These are phyloP conservation scores for Russula dissimulans DNA, from an alignment of 768 basidiomycete species.

Conservation along the genomic window DNA sequence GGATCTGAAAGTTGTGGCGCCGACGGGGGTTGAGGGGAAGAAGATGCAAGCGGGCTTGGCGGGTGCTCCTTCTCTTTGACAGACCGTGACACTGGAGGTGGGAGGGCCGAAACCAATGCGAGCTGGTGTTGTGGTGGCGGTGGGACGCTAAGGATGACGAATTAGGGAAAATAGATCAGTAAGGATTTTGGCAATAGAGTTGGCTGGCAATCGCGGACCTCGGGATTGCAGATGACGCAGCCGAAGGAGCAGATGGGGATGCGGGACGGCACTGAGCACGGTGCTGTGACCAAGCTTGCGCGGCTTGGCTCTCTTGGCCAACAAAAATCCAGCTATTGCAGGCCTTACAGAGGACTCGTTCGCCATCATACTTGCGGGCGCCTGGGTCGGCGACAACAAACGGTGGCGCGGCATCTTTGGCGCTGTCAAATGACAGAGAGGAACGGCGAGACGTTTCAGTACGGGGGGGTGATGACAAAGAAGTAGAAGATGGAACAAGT, in stretches of 20 bases:
- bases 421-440: constrained; percentile 29
- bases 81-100: constrained; percentile 10
- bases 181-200: background rate
- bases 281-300: constrained; percentile 60
- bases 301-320: constrained; percentile 54
- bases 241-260: constrained; percentile 11
- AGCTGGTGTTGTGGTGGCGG: constrained; percentile 29
- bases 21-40: background rate
- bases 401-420: constrained; percentile 49
- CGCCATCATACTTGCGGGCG: constrained; percentile 67
- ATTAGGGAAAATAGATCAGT: background rate
- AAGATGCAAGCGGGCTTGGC: background rate
- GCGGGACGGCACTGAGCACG: constrained; percentile 45
- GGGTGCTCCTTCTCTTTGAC: constrained; percentile 12
- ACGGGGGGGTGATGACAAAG: background rate
- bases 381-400: constrained; percentile 51
- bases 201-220: background rate
- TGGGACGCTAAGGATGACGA: constrained; percentile 21
- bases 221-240: constrained; percentile 10
- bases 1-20: background rate
- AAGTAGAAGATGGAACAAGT: background rate
- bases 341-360: constrained; percentile 57
- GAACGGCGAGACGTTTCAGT: constrained; percentile 22
- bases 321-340: constrained; percentile 64
- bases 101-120: constrained; percentile 25